Evolutionary conservation across 2,329 filamentous ascomycete species (phyloP), one percentile per base, ranked within the genome.

Genomic region (Epichloe brachyelytri): DNA sequence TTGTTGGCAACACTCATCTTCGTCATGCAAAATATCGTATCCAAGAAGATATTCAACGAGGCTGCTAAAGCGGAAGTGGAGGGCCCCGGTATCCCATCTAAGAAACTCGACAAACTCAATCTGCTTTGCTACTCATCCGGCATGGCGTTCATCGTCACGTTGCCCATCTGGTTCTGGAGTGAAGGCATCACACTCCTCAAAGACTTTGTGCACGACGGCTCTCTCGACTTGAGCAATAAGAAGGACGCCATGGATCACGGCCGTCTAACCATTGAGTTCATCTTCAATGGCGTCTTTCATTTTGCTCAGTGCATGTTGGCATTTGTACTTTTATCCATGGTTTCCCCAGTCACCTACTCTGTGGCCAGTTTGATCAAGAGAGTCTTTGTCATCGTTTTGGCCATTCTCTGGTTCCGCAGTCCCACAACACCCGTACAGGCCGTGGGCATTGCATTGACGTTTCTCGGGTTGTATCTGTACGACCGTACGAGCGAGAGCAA

Each of bases 21-120:
- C 63, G 93, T 98, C 37, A 93, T 89, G 0, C 93, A 98, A 64
- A 98, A 98, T 64, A 98, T 98, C 52, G 95, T 96, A 58, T 97
- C 91, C 19, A 98, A 98, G 69, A 88, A 88, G 57, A 81, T 98
- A 10, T 98, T 98, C 74, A 98, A 96, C 66, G 90, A 96, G 63
- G 88, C 88, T 6, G 85, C 88, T 6, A 83, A 83, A 53, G 86
- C 88, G 2, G 91, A 96, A 68, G 80, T 83, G 7, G 88, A 95
- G 50, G 79, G 79, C 1, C 67, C 74, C 6, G 75, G 77, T 0
- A 69, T 75, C 12, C 77, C 78, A 51, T 78, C 81, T 43, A 82
- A 83, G 55, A 97, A 95, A 68, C 78, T 96, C 17, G 93, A 98
- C 71, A 98, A 98, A 70, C 79, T 98, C 40, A 98, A 98, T 63